A percentile compares a stretch with the other conserved stretches of the same genome.
Evolutionary conservation across 1,284 basidiomycete genomes (phyloP).

Genomic region (Irpex sp.): DNA sequence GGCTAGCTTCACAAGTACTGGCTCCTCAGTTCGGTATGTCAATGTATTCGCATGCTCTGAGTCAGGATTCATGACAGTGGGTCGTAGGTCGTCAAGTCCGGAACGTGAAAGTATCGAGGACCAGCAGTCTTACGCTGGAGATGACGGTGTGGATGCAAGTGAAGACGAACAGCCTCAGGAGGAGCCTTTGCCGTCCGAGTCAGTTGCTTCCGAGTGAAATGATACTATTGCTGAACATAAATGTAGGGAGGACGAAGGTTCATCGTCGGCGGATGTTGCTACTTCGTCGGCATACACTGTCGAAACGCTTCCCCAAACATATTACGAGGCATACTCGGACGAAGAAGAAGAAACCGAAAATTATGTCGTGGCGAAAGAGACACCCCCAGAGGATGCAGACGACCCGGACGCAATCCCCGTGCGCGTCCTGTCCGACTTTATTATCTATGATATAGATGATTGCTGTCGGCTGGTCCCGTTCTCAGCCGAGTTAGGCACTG

Average conservation of each 20-base stretch:
- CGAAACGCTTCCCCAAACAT: neutral
- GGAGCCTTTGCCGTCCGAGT: neutral
- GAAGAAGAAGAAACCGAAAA: conserved; percentile 1
- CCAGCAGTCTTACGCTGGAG: no score
- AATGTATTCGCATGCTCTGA: no score
- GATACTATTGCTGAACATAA: neutral
- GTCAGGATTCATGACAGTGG: no score
- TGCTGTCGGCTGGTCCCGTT: conserved; percentile 35
- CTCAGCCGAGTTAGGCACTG: conserved; percentile 13
- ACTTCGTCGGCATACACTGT: neutral
- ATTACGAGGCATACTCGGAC: neutral
- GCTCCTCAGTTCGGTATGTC: no score
- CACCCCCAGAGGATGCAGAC: conserved; percentile 31
- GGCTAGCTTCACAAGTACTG: no score
- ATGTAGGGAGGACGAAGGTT: neutral
- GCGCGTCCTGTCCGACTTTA: conserved; percentile 47
- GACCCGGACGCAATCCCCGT: conserved; percentile 40
- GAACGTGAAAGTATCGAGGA: no score
- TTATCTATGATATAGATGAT: conserved; percentile 38
- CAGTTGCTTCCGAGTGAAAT: neutral
- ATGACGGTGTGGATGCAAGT: no score
- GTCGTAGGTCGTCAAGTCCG: no score
- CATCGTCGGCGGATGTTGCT: neutral
- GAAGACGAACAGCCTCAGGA: no score
- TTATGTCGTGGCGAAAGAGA: conserved; percentile 28